phyloP scores from a whole-genome alignment of 495 filamentous ascomycete species.

The Penicillium psychrofluorescens region DNA sequence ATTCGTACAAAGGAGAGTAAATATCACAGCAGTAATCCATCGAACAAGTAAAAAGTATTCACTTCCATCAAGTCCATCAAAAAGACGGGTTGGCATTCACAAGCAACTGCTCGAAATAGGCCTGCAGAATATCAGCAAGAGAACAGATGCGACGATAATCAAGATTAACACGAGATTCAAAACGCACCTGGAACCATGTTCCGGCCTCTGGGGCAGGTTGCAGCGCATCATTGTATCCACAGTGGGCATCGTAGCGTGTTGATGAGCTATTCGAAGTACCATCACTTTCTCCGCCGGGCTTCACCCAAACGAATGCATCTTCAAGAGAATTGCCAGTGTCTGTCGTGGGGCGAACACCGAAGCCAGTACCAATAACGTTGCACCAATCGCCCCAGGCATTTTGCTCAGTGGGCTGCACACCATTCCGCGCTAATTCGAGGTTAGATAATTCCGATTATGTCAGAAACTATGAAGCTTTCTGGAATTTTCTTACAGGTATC shows the following conservation, averaged over 20 bases:
- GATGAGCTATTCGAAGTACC: constrained; percentile 60
- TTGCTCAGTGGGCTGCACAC: constrained; percentile 56
- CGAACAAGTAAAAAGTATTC: no score
- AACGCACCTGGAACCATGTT: constrained; percentile 61
- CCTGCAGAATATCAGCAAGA: constrained; percentile 7
- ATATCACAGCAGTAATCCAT: no score
- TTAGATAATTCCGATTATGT: neutral
- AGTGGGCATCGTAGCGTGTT: constrained; percentile 63
- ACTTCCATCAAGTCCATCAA: neutral
- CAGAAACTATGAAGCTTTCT: neutral
- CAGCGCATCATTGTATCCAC: constrained; percentile 52
- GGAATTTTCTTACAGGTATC: constrained; percentile 40
- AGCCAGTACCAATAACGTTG: constrained; percentile 69
- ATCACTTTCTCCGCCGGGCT: constrained; percentile 78
- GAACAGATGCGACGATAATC: neutral
- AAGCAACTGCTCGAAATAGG: constrained; percentile 64
- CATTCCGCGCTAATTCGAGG: constrained; percentile 47
- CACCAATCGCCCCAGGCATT: constrained; percentile 76
- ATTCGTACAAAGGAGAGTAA: no score
- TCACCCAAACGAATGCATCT: constrained; percentile 79
- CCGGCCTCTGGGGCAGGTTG: constrained; percentile 74
- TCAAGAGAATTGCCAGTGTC: constrained; percentile 53
- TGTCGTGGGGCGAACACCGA: constrained; percentile 61
- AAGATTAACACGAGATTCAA: no score
- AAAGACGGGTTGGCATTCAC: constrained; percentile 56